phyloP scores from a whole-genome alignment of 1,284 basidiomycete species.

The Ceratobasidium sp. region DNA sequence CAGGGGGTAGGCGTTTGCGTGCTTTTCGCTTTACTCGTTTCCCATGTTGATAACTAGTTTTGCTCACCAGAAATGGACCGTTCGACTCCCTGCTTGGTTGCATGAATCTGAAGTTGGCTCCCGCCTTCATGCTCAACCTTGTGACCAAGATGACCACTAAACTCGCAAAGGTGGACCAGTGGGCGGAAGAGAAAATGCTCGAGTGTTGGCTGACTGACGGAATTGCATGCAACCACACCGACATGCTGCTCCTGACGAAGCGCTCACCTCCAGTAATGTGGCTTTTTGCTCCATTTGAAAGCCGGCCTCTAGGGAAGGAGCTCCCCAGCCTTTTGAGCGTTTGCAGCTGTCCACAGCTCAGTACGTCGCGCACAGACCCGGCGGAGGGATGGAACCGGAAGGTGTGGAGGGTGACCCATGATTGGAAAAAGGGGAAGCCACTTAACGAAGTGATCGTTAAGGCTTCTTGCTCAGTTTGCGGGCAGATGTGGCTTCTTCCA shows the following conservation, averaged over 20 bases:
- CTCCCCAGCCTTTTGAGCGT: neutral
- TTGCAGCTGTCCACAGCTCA: neutral
- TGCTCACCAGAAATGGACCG: neutral
- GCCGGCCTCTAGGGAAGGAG: neutral
- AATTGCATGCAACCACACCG: neutral
- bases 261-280: neutral
- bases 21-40: no score
- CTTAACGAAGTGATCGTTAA: constrained; percentile 1
- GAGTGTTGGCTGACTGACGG: neutral
- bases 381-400: no score
- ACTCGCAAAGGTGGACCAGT: neutral
- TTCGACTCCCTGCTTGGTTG: neutral
- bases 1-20: neutral
- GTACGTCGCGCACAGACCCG: no score
- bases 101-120: neutral
- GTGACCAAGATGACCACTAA: neutral
- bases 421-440: neutral
- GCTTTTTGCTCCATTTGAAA: constrained; percentile 15
- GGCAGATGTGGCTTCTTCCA: constrained; percentile 7
- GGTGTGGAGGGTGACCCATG: constrained; percentile 9
- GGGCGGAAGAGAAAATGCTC: neutral
- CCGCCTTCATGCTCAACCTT: neutral
- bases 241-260: neutral
- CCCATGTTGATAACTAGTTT: no score
- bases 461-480: neutral